phyloP scores from a whole-genome alignment of 2,329 filamentous ascomycete genomes.

The Zymoseptoria passerinii region DNA sequence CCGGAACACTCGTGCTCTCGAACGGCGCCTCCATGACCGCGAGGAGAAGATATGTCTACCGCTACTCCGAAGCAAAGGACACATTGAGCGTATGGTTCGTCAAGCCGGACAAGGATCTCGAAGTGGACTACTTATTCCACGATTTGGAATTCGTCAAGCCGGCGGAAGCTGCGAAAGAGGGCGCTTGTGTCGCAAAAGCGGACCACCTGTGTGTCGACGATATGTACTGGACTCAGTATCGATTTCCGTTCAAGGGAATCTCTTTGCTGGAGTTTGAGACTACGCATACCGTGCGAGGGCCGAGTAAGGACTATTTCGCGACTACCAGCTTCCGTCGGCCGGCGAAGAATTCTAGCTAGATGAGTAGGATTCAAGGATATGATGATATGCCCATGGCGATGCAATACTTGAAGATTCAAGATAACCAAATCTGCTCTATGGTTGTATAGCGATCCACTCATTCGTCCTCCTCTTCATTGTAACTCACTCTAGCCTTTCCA shows the following conservation, averaged over 20 bases:
- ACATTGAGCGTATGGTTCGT: slow-evolving; percentile 65
- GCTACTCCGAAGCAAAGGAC: slow-evolving; percentile 56
- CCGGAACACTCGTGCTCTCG: slow-evolving; percentile 18
- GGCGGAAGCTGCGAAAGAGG: slow-evolving; percentile 25
- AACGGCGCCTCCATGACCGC: slow-evolving; percentile 44
- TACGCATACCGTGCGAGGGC: slow-evolving; percentile 59
- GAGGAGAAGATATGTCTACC: slow-evolving; percentile 61
- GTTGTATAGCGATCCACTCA: background rate
- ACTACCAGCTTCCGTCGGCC: slow-evolving; percentile 31
- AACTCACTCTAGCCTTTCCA: slow-evolving; percentile 14
- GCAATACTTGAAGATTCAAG: background rate
- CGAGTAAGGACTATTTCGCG: slow-evolving; percentile 61
- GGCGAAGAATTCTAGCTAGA: background rate
- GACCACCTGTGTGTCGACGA: slow-evolving; percentile 64
- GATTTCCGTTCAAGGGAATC: slow-evolving; percentile 54
- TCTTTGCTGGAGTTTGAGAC: slow-evolving; percentile 52
- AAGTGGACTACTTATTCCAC: slow-evolving; percentile 66
- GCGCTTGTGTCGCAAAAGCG: slow-evolving; percentile 55
- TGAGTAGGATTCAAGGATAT: background rate
- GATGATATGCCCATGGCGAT: background rate
- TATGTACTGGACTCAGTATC: slow-evolving; percentile 60
- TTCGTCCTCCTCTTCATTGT: slow-evolving; percentile 12
- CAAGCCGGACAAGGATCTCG: slow-evolving; percentile 49
- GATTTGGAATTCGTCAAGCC: slow-evolving; percentile 51
- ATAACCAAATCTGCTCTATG: background rate